A percentile compares a stretch with the other conserved stretches of the same genome.
phyloP scores from a whole-genome alignment of 441 rosid species.

The Euphorbia celastroides region DNA sequence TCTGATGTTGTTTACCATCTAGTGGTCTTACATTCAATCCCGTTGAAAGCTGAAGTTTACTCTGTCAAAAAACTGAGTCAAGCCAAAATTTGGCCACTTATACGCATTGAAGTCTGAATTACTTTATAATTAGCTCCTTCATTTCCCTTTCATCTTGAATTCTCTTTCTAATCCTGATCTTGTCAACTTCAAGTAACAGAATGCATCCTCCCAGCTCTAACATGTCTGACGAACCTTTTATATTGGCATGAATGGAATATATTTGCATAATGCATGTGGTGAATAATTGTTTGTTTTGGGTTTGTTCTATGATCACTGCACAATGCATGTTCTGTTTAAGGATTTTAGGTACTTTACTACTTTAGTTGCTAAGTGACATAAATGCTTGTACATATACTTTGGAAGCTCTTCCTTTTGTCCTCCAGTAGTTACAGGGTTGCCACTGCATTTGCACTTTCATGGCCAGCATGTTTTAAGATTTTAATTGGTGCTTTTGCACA shows the following conservation, averaged over 20 bases:
- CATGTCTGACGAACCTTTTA: neutral
- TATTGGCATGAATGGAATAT: neutral
- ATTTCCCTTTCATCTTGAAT: neutral
- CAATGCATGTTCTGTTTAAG: neutral
- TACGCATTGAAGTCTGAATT: neutral
- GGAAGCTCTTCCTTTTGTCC: neutral
- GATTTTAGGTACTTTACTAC: neutral
- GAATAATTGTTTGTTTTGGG: neutral
- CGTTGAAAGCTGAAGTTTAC: neutral
- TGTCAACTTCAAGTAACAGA: neutral
- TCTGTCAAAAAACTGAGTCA: too few species aligned
- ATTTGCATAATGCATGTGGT: neutral
- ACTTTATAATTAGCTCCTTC: neutral
- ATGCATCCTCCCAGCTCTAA: neutral
- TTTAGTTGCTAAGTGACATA: neutral
- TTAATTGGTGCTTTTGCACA: neutral
- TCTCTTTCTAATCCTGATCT: neutral
- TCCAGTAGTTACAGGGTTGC: neutral
- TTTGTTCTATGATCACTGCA: neutral
- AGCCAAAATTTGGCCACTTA: neutral
- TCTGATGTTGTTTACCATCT: too few species aligned
- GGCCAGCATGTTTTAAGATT: neutral
- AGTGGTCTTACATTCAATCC: neutral
- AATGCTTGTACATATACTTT: neutral
- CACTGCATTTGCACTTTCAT: neutral